Base-by-base conservation (phyloP, 164 flowering plant genomes). In the Piper longum region DNA sequence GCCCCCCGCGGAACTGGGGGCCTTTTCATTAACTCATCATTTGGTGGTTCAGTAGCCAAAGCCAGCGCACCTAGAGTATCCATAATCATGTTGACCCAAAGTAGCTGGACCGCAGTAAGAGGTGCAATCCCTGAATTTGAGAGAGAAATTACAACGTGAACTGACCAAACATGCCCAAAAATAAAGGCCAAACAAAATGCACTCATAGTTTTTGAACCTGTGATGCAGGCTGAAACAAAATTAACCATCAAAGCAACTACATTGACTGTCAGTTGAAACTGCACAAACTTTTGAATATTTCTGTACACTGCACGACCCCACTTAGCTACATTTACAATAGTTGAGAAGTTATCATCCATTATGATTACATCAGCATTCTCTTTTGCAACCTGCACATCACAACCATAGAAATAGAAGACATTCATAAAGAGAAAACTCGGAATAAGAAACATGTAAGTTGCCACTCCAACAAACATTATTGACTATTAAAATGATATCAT, bases 301-400 rank as follows among this genome's bases (percentile, higher is more conserved):
- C 85, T 82, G 59, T 85, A 86, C 41, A 88, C 88, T 17, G 92
- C 76, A 64, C 91, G 62, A 81, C 36, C 36, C 36, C 36, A 26
- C 36, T 26, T 26, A 26, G 36, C 36, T 26, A 26, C 36, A 26
- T 26, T 84, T 17, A 87, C 87, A 58, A 90, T 90, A 4, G 92
- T 90, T 3, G 67, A 18, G 62, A 90, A 90, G 54, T 90, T 87
- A 64, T 90, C 95, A 67, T 89, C 91, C 86, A 89, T 67, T 59
- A 87, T 81, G 66, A 89, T 82, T 64, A 89, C 83, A 77, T 87
- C 96, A 0, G 95, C 89, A 74, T 78, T 89, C 75, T 87, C 95
- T 81, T 87, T 89, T 4, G 96, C 96, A 69, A 89, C 96, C 96
- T 89, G 87, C 42, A 59, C 11, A 54, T 54, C 36, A 26, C 36